A percentile compares a stretch with the other conserved stretches of the same genome.
Evolutionary conservation across 2,329 filamentous ascomycete genomes (phyloP).

Genomic region (Intubia oerlemansii): DNA sequence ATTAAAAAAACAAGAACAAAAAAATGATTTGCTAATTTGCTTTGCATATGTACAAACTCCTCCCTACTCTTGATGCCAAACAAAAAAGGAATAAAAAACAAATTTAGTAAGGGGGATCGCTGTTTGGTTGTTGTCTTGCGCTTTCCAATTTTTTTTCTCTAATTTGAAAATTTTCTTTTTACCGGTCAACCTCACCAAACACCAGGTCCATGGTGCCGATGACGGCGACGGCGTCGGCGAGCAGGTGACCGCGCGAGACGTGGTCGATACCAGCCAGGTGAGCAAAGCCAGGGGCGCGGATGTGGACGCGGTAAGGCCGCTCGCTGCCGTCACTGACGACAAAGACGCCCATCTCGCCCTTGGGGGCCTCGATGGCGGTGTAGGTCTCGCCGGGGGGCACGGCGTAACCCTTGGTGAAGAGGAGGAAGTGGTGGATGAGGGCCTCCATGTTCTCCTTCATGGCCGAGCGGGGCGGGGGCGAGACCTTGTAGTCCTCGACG

Average conservation of each 20-base stretch:
- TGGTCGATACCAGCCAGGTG: conserved; percentile 92
- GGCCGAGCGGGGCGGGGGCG: conserved; percentile 79
- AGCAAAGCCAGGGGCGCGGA: conserved; percentile 88
- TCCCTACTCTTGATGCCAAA: too few species aligned
- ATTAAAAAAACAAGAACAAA: neutral
- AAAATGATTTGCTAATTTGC: too few species aligned
- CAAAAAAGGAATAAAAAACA: too few species aligned
- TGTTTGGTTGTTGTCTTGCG: too few species aligned
- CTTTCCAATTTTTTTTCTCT: too few species aligned
- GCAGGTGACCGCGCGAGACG: conserved; percentile 71
- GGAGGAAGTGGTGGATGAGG: conserved; percentile 94
- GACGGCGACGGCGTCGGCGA: conserved; percentile 91
- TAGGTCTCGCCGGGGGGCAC: conserved; percentile 97
- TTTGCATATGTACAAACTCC: conserved; percentile 5
- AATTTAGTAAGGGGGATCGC: too few species aligned
- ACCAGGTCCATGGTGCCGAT: conserved; percentile 82
- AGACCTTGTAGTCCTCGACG: conserved; percentile 97
- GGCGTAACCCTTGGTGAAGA: conserved; percentile 96
- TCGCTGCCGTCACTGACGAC: conserved; percentile 91
- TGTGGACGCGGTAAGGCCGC: conserved; percentile 92
- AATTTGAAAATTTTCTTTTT: too few species aligned
- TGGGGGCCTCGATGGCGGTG: conserved; percentile 94
- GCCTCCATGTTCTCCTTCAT: conserved; percentile 99
- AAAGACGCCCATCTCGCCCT: conserved; percentile 98
- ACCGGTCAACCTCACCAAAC: too few species aligned